Conservation (phyloP, 2,329 filamentous ascomycete genomes). For the Dendryphion nanum region DNA sequence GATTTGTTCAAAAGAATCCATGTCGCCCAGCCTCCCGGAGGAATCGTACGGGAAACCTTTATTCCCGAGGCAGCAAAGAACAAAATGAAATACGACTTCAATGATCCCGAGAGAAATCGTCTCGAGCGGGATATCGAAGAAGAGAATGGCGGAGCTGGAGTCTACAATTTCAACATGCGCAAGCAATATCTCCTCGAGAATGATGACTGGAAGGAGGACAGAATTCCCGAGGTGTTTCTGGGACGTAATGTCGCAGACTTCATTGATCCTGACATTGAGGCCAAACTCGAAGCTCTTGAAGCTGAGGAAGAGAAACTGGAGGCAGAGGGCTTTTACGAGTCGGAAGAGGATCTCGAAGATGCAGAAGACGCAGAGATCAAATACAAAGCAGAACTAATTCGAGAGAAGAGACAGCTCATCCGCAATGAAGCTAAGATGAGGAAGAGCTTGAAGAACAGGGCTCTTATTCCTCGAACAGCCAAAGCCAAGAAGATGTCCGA, state of each 20-base stretch:
- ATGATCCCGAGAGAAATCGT: slow-evolving; percentile 77
- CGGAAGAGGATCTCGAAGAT: slow-evolving; percentile 70
- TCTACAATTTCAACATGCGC: slow-evolving; percentile 91
- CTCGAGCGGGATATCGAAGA: slow-evolving; percentile 86
- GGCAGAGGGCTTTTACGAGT: slow-evolving; percentile 90
- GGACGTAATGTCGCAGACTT: slow-evolving; percentile 98
- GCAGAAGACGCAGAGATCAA: slow-evolving; percentile 83
- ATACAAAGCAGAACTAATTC: slow-evolving; percentile 91
- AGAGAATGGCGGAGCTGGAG: slow-evolving; percentile 90
- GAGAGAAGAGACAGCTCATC: slow-evolving; percentile 89
- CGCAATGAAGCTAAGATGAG: slow-evolving; percentile 93
- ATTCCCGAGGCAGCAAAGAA: slow-evolving; percentile 83
- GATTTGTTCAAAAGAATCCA: slow-evolving; percentile 94
- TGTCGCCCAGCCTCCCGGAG: slow-evolving; percentile 89
- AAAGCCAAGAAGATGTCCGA: slow-evolving; percentile 80
- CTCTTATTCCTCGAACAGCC: slow-evolving; percentile 81
- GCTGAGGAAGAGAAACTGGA: slow-evolving; percentile 94
- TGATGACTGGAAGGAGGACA: slow-evolving; percentile 93
- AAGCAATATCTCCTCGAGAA: slow-evolving; percentile 84
- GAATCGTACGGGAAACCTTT: slow-evolving; percentile 73
- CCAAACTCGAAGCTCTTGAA: slow-evolving; percentile 86
- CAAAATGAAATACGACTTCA: slow-evolving; percentile 85
- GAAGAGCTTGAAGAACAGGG: slow-evolving; percentile 96
- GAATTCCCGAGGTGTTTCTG: slow-evolving; percentile 88
- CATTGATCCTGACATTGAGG: slow-evolving; percentile 93